Evolutionary conservation across 1,139 yeast species (phyloP), one percentile per base, ranked within the genome.

Genomic region (Scheffersomyces lignicola): DNA sequence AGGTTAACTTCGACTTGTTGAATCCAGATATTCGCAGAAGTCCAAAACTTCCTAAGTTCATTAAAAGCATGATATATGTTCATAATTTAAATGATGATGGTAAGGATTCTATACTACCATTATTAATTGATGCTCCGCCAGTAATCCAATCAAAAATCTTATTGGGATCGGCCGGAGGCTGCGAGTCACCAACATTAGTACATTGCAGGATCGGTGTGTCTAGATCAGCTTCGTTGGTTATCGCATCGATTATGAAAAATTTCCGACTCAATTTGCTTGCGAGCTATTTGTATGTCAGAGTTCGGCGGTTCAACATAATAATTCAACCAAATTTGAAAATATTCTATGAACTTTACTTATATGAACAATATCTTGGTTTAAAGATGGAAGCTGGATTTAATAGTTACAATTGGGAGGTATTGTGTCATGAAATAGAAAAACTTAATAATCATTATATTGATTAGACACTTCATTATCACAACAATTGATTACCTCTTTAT

Each of bases 121-220:
- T 67, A 29, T 50, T 68, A 29, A 44, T 52, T 10, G 55, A 52
- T 16, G 51, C 65, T 30, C 73, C 73, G 0, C 48, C 48, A 11
- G 45, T 43, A 9, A 49, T 68, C 17, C 70, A 63, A 38, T 47
- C 52, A 10, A 61, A 60, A 32, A 40, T 65, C 22, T 46, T 67
- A 22, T 50, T 54, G 12, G 48, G 55, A 24, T 20, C 34, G 42
- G 3, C 33, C 32, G 2, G 18, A 11, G 29, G 21, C 18, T 15
- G 26, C 12, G 54, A 49, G 20, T 76, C 70, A 29, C 78, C 71
- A 25, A 81, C 87, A 0, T 62, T 89, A 36, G 88, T 87, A 12
- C 96, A 89, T 55, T 89, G 97, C 54, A 81, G 88, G 51, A 95
- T 86, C 37, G 97, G 97, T 1, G 97, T 89, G 4, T 86, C 95